Evolutionary conservation across 495 filamentous ascomycete genomes (phyloP), one percentile per base, ranked within the genome.

Genomic region (Mycothermus thermophilus): DNA sequence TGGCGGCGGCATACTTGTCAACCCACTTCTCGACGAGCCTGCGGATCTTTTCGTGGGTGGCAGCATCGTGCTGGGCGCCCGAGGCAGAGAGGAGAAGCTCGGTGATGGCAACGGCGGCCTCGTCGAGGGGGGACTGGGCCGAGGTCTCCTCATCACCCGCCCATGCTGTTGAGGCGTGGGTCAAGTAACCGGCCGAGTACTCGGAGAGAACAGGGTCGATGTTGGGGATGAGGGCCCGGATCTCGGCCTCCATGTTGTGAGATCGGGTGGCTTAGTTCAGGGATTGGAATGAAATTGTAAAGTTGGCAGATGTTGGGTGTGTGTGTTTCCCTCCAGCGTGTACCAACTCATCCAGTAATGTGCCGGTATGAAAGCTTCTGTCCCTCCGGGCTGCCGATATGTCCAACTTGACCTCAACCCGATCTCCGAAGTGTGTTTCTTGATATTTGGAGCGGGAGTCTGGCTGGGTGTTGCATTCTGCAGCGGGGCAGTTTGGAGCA

Each of bases 121-220:
- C 92, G 32, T 71, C 64, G 28, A 99, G 60, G 6, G 84, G 84
- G 0, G 83, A 82, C 38, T 69, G 68, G 8, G 57, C 73, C 40
- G 66, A 66, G 15, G 71, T 57, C 34, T 86, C 82, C 28, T 75
- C 68, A 35, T 95, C 86, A 28, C 77, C 74, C 37, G 77, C 68
- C 61, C 80, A 90, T 30, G 77, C 69, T 39, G 79, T 84, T 20
- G 87, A 83, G 38, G 88, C 90, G 66, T 96, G 88, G 50, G 74
- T 84, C 41, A 99, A 66, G 53, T 95, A 96, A 24, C 90, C 92
- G 42, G 84, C 80, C 14, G 88, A 86, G 53, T 97, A 97, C 54
- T 92, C 83, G 24, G 84, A 83, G 34, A 97, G 64, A 37, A 94
- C 73, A 28, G 78, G 83, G 58, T 97, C 90, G 38, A 94, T 78